Base-by-base conservation (phyloP, 2,329 filamentous ascomycete genomes). In the Aspergillus phoenicis region DNA sequence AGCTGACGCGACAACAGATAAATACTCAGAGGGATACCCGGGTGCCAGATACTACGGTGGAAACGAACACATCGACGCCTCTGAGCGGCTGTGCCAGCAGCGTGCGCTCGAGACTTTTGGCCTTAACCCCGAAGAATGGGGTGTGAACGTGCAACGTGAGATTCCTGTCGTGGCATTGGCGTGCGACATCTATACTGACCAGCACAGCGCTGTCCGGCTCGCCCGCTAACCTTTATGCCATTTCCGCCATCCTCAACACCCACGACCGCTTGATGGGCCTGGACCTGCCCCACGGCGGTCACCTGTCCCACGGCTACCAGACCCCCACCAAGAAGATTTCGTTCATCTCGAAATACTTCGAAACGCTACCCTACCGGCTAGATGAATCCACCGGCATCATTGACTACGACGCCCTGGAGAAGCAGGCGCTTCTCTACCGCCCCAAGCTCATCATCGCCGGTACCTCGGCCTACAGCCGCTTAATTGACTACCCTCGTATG, bases 21-120 rank as follows among this genome's bases (percentile, higher is more conserved):
- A 99, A 78, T 99, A 99, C 81, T 98, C 95, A 0, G 95, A 99
- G 79, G 95, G 95, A 55, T 99, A 99, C 72, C 95, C 94, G 33
- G 95, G 95, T 59, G 94, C 94, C 63, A 86, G 94, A 74, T 98
- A 98, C 82, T 98, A 98, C 75, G 94, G 94, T 57, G 94, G 94
- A 66, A 98, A 98, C 77, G 91, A 97, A 79, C 93, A 93, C 78
- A 98, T 98, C 72, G 94, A 98, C 73, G 86, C 92, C 72, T 87
- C 94, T 5, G 94, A 98, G 81, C 83, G 89, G 51, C 83, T 97
- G 52, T 98, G 94, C 79, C 95, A 98, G 81, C 85, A 91, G 75
- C 88, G 94, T 71, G 95, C 95, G 17, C 83, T 98, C 11, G 87
- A 96, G 79, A 88, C 94, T 0, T 98, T 96, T 77, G 87, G 89